Evolutionary conservation across 805 yeast species (phyloP).

Genomic region (Lipomyces lipofer): DNA sequence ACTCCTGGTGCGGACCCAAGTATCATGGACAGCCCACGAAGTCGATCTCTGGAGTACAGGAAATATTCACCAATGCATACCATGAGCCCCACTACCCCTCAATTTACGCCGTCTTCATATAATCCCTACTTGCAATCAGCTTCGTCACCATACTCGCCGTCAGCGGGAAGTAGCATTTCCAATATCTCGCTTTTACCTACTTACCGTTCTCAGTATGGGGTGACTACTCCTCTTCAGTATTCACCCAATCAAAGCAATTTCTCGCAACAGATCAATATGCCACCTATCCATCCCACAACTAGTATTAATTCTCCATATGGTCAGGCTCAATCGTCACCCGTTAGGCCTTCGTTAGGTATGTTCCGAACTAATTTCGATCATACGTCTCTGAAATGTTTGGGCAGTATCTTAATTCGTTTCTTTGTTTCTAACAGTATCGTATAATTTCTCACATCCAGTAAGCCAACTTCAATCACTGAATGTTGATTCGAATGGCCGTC

Average conservation of each 20-base stretch:
- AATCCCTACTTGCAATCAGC: constrained; percentile 2
- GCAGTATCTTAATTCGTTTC: not conserved
- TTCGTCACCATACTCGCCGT: not conserved
- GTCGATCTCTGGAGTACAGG: constrained; percentile 17
- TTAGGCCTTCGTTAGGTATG: constrained; percentile 17
- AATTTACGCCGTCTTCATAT: constrained; percentile 7
- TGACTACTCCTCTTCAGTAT: constrained; percentile 24
- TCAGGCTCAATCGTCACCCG: constrained; percentile 11
- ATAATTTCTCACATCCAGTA: constrained; percentile 11
- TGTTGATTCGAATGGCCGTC: constrained; percentile 20
- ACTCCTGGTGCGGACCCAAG: constrained; percentile 6
- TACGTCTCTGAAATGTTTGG: not conserved
- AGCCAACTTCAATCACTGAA: constrained; percentile 26
- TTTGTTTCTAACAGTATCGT: constrained; percentile 12
- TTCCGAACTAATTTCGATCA: too few relatives aligned
- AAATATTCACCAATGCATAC: constrained; percentile 18
- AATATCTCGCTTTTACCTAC: constrained; percentile 5
- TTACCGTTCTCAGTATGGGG: constrained; percentile 16
- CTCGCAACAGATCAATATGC: constrained; percentile 10
- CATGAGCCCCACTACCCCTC: constrained; percentile 13
- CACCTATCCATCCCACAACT: constrained; percentile 12
- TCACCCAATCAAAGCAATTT: constrained; percentile 9
- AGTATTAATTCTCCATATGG: constrained; percentile 5
- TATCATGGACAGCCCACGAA: constrained; percentile 16
- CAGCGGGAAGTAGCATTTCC: not conserved